These are phyloP conservation scores for Porogramme epimiltina DNA, from an alignment of 1,284 basidiomycete species.

Conservation along the genomic window DNA sequence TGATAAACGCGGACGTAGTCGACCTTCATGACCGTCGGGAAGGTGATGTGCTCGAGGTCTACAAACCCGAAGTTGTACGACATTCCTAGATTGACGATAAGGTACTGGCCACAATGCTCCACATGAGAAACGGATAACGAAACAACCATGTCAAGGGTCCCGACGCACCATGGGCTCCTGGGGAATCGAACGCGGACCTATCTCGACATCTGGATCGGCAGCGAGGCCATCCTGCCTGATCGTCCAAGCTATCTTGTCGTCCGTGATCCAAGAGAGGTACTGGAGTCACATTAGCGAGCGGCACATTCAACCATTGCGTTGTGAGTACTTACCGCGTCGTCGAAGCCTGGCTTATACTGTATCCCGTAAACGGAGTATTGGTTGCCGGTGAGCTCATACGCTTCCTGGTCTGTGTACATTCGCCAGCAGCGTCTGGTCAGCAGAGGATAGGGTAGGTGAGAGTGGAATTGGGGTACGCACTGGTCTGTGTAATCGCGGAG, in stretches of 20 bases:
- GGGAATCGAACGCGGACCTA: conserved; percentile 75
- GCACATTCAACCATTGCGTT: neutral
- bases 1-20: conserved; percentile 89
- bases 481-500: conserved; percentile 31
- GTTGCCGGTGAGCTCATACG: conserved; percentile 44
- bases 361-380: conserved; percentile 62
- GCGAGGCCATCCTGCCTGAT: conserved; percentile 73
- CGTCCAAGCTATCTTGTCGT: conserved; percentile 73
- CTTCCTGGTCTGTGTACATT: conserved; percentile 38
- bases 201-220: conserved; percentile 65
- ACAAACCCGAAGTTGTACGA: conserved; percentile 77
- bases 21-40: conserved; percentile 72
- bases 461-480: conserved; percentile 29
- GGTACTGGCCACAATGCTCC: conserved; percentile 60
- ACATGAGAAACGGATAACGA: too few relatives aligned
- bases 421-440: conserved; percentile 27
- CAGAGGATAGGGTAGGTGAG: conserved; percentile 67
- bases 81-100: conserved; percentile 83
- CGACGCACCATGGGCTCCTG: conserved; percentile 79
- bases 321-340: conserved; percentile 32
- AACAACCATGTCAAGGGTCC: neutral
- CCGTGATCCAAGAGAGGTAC: conserved; percentile 83
- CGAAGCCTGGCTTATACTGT: conserved; percentile 55
- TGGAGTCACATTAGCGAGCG: conserved; percentile 51
- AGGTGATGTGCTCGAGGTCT: conserved; percentile 63